These are phyloP conservation scores for Rhizoclosmatium globosum DNA, from an alignment of 192 early-diverging fungal species.

Conservation along the genomic window DNA sequence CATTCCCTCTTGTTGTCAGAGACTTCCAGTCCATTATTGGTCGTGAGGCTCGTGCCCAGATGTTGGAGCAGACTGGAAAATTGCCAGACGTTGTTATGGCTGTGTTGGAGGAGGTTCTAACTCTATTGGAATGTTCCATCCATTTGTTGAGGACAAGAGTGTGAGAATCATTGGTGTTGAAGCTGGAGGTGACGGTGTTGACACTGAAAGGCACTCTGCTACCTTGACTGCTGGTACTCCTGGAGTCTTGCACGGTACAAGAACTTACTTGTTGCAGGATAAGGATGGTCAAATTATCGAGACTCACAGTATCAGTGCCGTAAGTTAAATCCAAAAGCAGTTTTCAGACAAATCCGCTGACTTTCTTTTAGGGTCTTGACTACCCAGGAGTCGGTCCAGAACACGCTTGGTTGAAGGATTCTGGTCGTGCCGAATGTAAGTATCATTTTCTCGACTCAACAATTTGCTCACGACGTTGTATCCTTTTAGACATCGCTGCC, in stretches of 20 bases:
- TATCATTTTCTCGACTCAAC: conserved; percentile 31
- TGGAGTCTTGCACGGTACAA: conserved; percentile 97
- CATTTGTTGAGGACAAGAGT: conserved; percentile 85
- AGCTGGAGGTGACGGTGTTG: conserved; percentile 91
- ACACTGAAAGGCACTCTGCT: conserved; percentile 89
- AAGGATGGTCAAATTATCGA: conserved; percentile 95
- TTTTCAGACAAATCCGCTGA: neutral
- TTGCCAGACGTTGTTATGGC: conserved; percentile 94
- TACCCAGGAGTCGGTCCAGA: conserved; percentile 99
- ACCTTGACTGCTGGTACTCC: conserved; percentile 84
- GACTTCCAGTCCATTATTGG: conserved; percentile 99
- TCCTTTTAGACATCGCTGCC: conserved; percentile 57
- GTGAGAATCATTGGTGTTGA: conserved; percentile 94
- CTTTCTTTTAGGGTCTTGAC: conserved; percentile 78
- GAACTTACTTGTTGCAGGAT: conserved; percentile 94
- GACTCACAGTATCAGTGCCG: conserved; percentile 91
- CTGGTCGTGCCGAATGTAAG: conserved; percentile 79
- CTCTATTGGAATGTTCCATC: conserved; percentile 97
- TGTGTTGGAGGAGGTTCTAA: conserved; percentile 99
- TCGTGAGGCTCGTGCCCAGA: conserved; percentile 84
- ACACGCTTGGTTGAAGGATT: conserved; percentile 90
- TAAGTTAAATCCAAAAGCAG: conserved; percentile 37
- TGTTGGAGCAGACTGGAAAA: conserved; percentile 80
- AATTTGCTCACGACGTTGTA: neutral
- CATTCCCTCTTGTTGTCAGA: conserved; percentile 95